These are phyloP conservation scores for Yarrowia sp. DNA, from an alignment of 805 yeast genomes.

Conservation along the genomic window DNA sequence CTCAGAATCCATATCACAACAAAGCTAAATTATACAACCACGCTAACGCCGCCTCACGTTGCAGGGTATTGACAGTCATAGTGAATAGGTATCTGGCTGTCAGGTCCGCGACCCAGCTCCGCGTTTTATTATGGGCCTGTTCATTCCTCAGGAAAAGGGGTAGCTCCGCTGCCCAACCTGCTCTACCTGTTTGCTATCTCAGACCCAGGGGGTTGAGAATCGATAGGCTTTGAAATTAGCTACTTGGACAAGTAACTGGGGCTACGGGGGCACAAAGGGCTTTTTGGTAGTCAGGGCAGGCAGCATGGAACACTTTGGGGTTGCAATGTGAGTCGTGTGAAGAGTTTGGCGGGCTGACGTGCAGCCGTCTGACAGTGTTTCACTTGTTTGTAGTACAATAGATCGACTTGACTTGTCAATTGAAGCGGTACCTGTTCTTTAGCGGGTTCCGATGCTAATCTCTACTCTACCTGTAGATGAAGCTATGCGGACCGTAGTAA, in stretches of 20 bases:
- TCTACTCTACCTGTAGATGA: no score
- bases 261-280: not conserved
- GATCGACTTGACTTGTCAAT: no score
- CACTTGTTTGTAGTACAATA: no score
- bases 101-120: not conserved
- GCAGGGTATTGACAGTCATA: not conserved
- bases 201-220: not conserved
- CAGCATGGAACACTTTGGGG: not conserved
- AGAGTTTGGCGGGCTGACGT: no score
- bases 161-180: no score
- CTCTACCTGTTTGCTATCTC: no score
- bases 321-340: not conserved
- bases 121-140: not conserved
- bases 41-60: not conserved
- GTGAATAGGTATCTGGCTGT: not conserved
- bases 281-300: conserved; percentile 6
- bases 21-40: not conserved
- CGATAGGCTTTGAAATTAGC: not conserved
- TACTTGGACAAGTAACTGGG: not conserved
- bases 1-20: not conserved
- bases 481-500: no score
- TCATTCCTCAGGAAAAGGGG: not conserved
- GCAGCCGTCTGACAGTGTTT: no score
- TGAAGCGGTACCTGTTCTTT: no score
- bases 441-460: no score